These are phyloP conservation scores for Immersiporthe knoxdaviesiana DNA, from an alignment of 2,329 filamentous ascomycete genomes.

Conservation along the genomic window DNA sequence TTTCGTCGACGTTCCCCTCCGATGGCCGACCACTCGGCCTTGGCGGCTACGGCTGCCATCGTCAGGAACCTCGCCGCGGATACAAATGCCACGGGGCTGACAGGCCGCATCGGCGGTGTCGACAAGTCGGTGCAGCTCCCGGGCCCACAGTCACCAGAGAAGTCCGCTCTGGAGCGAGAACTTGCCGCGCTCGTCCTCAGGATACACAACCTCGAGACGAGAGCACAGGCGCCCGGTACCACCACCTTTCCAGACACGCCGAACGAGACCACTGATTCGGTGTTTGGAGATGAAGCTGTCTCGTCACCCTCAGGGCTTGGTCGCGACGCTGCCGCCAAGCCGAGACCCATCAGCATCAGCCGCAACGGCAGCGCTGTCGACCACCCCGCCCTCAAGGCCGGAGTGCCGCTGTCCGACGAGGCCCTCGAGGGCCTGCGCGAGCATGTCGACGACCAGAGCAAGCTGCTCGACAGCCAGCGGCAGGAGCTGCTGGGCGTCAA, in stretches of 20 bases:
- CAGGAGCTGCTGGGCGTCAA: conserved; percentile 85
- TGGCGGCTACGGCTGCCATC: conserved; percentile 58
- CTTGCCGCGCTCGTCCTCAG: conserved; percentile 76
- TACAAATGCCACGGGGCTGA: conserved; percentile 42
- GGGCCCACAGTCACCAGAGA: conserved; percentile 74
- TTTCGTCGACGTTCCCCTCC: conserved; percentile 15
- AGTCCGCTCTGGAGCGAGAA: conserved; percentile 80
- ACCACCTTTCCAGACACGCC: conserved; percentile 77
- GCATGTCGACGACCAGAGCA: conserved; percentile 91
- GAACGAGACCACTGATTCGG: conserved; percentile 71
- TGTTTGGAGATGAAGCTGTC: conserved; percentile 62
- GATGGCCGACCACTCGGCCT: conserved; percentile 59
- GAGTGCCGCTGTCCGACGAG: conserved; percentile 71
- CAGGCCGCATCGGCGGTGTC: conserved; percentile 41
- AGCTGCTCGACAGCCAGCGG: conserved; percentile 85
- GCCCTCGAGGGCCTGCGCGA: conserved; percentile 85
- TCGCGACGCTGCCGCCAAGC: conserved; percentile 33
- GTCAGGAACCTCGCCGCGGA: conserved; percentile 56
- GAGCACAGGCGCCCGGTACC: conserved; percentile 62
- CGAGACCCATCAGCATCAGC: conserved; percentile 33
- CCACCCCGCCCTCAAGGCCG: conserved; percentile 38
- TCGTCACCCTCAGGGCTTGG: conserved; percentile 49
- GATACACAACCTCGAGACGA: conserved; percentile 81
- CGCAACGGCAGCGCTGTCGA: conserved; percentile 36
- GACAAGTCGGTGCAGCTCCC: conserved; percentile 69